A percentile compares a stretch with the other conserved stretches of the same genome.
phyloP scores from a whole-genome alignment of 2,329 filamentous ascomycete genomes.

The Gaeumannomyces sp. region DNA sequence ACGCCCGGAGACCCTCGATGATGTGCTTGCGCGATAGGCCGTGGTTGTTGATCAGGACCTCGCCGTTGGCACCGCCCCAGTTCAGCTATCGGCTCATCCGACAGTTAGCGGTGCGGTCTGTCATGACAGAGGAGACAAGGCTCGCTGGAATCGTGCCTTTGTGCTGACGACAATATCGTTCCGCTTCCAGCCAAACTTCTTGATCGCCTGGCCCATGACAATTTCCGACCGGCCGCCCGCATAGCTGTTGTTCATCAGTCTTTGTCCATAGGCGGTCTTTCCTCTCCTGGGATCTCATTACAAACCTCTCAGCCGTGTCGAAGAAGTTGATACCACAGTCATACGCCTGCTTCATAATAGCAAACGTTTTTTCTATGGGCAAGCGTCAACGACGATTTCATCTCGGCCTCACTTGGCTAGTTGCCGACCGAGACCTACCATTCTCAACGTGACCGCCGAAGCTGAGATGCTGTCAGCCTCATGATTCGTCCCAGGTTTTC shows the following conservation, averaged over 20 bases:
- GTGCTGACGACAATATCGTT: slow-evolving; percentile 50
- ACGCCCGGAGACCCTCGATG: slow-evolving; percentile 51
- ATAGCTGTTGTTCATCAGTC: slow-evolving; percentile 26
- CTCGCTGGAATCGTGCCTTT: slow-evolving; percentile 29
- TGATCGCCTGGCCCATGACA: slow-evolving; percentile 46
- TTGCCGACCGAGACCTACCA: slow-evolving; percentile 34
- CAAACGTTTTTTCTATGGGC: slow-evolving; percentile 34
- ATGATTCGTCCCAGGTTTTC: not conserved
- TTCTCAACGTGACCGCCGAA: slow-evolving; percentile 63
- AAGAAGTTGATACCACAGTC: slow-evolving; percentile 59
- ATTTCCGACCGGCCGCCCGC: slow-evolving; percentile 42
- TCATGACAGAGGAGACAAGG: not conserved
- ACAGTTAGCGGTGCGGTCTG: not conserved
- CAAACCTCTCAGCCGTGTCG: slow-evolving; percentile 48
- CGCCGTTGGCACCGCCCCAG: slow-evolving; percentile 49
- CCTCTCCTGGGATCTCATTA: not conserved
- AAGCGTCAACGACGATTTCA: not conserved
- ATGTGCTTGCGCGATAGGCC: slow-evolving; percentile 46
- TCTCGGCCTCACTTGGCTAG: too few relatives aligned
- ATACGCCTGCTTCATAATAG: slow-evolving; percentile 57
- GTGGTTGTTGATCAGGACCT: slow-evolving; percentile 49
- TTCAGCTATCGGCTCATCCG: slow-evolving; percentile 42
- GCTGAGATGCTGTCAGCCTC: not conserved
- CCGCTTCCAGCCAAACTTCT: slow-evolving; percentile 45
- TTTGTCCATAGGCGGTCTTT: not conserved